Evolutionary conservation across 2,329 filamentous ascomycete species (phyloP).

Genomic region (Trichoderma sp.): DNA sequence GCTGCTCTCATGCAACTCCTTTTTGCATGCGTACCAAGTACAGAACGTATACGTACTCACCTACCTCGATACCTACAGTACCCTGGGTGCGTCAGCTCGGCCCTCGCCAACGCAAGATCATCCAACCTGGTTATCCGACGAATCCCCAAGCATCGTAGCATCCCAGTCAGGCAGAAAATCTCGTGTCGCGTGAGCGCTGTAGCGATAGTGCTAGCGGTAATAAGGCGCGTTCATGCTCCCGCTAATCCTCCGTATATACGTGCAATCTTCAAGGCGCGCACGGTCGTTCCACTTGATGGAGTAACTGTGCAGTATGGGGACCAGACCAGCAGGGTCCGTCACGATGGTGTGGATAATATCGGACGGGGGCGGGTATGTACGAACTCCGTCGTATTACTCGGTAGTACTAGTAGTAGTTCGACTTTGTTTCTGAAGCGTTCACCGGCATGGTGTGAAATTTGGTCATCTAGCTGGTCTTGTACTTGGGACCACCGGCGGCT

Average conservation of each 20-base stretch:
- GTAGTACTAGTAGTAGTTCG: background rate
- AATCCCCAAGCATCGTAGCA: background rate
- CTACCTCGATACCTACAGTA: background rate
- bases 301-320: constrained; percentile 15
- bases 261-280: constrained; percentile 5
- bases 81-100: background rate
- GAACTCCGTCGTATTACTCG: background rate
- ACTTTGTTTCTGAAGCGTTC: background rate
- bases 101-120: background rate
- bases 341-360: constrained; percentile 15
- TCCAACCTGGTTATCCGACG: background rate
- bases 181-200: constrained; percentile 14
- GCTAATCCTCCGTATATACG: background rate
- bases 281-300: constrained; percentile 14
- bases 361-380: constrained; percentile 9
- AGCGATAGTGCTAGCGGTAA: background rate
- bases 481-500: background rate
- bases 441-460: background rate
- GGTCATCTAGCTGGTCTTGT: background rate
- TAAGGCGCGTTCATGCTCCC: background rate
- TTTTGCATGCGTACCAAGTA: background rate
- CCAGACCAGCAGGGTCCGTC: constrained; percentile 6
- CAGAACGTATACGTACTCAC: background rate
- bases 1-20: background rate
- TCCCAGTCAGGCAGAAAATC: background rate